Evolutionary conservation across 148 eudicot genomes (phyloP).

Genomic region (Spergularia bocconei): DNA sequence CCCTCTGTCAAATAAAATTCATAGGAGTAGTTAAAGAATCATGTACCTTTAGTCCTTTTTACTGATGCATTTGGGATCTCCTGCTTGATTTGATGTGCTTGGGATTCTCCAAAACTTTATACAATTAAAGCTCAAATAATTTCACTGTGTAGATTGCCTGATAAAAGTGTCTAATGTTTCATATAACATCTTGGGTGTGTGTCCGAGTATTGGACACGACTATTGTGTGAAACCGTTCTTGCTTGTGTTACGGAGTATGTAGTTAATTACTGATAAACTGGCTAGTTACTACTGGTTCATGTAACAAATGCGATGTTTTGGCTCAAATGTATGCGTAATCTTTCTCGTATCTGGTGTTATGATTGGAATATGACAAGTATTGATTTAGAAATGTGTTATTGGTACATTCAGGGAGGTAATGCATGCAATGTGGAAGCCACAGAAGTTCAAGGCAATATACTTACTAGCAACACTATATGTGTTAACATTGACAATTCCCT

Average conservation of each 20-base stretch:
- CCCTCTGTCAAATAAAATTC: neutral
- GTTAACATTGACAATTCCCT: conserved; percentile 75
- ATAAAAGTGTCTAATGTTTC: too few species aligned
- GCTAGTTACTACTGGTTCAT: too few species aligned
- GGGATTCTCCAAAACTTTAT: neutral
- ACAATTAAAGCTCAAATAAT: neutral
- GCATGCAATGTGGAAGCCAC: conserved; percentile 99
- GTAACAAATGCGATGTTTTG: too few species aligned
- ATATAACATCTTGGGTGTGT: too few species aligned
- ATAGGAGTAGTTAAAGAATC: neutral
- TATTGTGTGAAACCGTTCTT: too few species aligned
- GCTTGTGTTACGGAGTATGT: too few species aligned
- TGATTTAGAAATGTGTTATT: neutral
- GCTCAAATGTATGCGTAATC: too few species aligned
- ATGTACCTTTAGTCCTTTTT: neutral
- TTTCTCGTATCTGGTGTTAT: neutral
- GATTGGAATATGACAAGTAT: neutral
- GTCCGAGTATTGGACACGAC: too few species aligned
- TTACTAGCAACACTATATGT: conserved; percentile 72
- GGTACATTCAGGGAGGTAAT: conserved; percentile 62
- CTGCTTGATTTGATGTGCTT: neutral
- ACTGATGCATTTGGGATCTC: neutral
- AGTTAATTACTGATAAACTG: too few species aligned
- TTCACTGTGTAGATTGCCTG: too few species aligned
- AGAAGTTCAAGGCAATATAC: conserved; percentile 87